Evolutionary conservation across 495 filamentous ascomycete genomes (phyloP).

Genomic region (Hypoxylon intermedium): DNA sequence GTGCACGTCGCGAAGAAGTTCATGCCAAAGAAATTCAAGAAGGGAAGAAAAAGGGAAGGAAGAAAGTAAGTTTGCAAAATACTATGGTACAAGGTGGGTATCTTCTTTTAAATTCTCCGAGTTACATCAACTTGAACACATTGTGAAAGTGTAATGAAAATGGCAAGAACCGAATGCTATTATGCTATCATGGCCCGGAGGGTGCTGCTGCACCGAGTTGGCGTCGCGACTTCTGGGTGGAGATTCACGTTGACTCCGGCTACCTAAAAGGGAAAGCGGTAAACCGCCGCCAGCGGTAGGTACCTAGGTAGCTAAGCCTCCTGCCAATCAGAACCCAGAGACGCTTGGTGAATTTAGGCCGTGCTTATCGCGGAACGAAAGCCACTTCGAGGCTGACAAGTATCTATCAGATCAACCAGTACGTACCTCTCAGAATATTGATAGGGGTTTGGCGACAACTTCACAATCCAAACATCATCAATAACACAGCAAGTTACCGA

Average conservation of each 20-base stretch:
- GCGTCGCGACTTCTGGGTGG: conserved; percentile 30
- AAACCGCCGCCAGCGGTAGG: conserved; percentile 16
- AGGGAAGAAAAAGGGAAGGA: conserved; percentile 2
- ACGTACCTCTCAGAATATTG: conserved; percentile 7
- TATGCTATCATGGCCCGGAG: conserved; percentile 24
- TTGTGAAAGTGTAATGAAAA: conserved; percentile 20
- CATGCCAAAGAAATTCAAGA: conserved; percentile 20
- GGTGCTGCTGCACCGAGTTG: conserved; percentile 15
- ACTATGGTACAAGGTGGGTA: conserved; percentile 5
- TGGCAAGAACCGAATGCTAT: conserved; percentile 18
- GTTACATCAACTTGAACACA: conserved; percentile 17
- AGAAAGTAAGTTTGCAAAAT: not conserved
- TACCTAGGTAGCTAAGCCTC: conserved; percentile 3
- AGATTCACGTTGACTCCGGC: conserved; percentile 27
- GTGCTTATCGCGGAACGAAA: conserved; percentile 1
- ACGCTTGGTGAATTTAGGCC: not conserved
- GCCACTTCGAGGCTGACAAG: conserved; percentile 14
- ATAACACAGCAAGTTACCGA: not conserved
- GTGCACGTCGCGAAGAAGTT: conserved; percentile 19
- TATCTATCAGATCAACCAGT: conserved; percentile 3
- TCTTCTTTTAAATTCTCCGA: conserved; percentile 6
- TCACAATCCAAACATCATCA: conserved; percentile 17
- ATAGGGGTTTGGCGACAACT: conserved; percentile 7
- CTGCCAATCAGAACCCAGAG: conserved; percentile 14
- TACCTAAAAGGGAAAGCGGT: conserved; percentile 29